These are phyloP conservation scores for Penicillium sp. DNA, from an alignment of 2,329 filamentous ascomycete species.

Conservation along the genomic window DNA sequence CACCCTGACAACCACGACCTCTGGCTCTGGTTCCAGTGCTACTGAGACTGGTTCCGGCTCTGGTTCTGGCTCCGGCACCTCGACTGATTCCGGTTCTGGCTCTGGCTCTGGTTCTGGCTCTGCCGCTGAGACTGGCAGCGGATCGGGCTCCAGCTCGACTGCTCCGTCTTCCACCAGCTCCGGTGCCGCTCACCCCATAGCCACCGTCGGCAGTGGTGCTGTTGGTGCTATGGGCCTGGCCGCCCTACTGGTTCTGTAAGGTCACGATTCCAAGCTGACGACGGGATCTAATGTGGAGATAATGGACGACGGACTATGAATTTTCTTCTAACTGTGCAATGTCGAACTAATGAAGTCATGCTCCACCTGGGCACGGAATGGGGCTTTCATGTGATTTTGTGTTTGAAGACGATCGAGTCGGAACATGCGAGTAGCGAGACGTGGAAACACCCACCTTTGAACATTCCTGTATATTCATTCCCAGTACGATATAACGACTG, in stretches of 20 bases:
- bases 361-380: conserved; percentile 6
- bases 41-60: conserved; percentile 18
- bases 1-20: conserved; percentile 24
- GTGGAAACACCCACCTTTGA: no score
- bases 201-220: conserved; percentile 32
- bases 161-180: conserved; percentile 16
- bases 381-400: no score
- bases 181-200: conserved; percentile 30
- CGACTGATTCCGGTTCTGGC: conserved; percentile 7
- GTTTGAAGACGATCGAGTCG: no score
- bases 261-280: background rate
- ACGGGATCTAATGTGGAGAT: conserved; percentile 13
- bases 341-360: conserved; percentile 19
- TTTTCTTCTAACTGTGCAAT: conserved; percentile 17
- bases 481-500: no score
- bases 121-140: conserved; percentile 9
- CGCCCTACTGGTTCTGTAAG: conserved; percentile 42
- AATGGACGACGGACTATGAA: conserved; percentile 10
- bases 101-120: conserved; percentile 15
- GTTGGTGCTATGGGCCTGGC: conserved; percentile 44
- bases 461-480: no score
- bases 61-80: conserved; percentile 14
- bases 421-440: no score
- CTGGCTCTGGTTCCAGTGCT: conserved; percentile 20
- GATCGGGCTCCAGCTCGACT: conserved; percentile 12